Evolutionary conservation across 371 early-diverging fungal genomes (phyloP), one percentile per base, ranked within the genome.

Genomic region (Funneliformis caledonium): DNA sequence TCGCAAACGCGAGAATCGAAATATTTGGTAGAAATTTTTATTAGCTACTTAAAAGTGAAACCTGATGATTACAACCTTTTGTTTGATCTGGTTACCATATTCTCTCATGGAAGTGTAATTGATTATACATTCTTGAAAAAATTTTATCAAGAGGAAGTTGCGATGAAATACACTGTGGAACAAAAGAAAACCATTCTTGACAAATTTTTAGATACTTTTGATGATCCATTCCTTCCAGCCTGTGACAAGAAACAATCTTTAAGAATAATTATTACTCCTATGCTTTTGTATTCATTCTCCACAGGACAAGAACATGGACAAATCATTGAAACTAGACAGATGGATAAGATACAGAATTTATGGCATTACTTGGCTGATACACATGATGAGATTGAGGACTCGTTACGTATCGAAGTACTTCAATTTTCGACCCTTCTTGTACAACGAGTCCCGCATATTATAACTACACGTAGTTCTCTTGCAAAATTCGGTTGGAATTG

Each of bases 401-500:
- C 92, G 1, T 84, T 98, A 48, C 89, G 92, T 61, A 93, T 97
- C 19, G 98, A 97, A 83, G 85, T 98, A 5, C 87, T 99, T 26
- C 99, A 98, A 85, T 87, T 98, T 82, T 96, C 97, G 0, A 91
- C 96, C 1, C 90, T 97, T 79, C 89, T 98, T 48, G 92, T 98
- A 0, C 95, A 96, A 81, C 92, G 92, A 82, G 94, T 93, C 0
- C 94, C 96, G 0, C 86, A 88, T 8, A 86, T 93, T 2, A 89
- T 97, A 52, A 97, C 96, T 80, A 85, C 89, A n/a, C 89, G 96
- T 43, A 97, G 97, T 84, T 96, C 97, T 78, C 92, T 98, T 4
- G 96, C 98, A 84, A 96, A 96, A 81, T 97, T 96, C 87, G 97
- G 95, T 0, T 99, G 98, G 97, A 92, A 91, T 68, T 94, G 94